These are phyloP conservation scores for Starmerella floricola DNA, from an alignment of 805 yeast species.

Conservation along the genomic window DNA sequence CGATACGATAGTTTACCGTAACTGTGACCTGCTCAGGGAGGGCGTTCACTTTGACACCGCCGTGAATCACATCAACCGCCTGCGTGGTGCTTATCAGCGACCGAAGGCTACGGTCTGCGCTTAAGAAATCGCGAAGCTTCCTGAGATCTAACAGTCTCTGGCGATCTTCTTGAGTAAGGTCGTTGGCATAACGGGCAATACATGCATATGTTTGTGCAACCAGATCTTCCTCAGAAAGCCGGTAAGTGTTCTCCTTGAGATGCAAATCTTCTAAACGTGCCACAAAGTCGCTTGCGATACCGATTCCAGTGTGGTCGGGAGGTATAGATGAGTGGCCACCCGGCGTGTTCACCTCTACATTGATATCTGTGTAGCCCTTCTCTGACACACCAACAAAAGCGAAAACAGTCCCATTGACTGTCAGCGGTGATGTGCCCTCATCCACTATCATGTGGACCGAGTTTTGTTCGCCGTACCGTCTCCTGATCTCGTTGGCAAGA, in stretches of 20 bases:
- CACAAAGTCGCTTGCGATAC: slow-evolving; percentile 51
- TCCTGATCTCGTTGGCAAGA: slow-evolving; percentile 38
- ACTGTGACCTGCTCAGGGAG: slow-evolving; percentile 52
- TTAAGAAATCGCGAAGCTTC: neutral
- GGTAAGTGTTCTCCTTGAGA: slow-evolving; percentile 38
- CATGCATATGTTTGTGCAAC: slow-evolving; percentile 39
- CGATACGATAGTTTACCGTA: slow-evolving; percentile 51
- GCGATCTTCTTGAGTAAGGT: slow-evolving; percentile 23
- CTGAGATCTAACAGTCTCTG: neutral
- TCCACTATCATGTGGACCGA: slow-evolving; percentile 56
- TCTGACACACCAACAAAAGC: slow-evolving; percentile 49
- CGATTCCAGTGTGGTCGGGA: slow-evolving; percentile 71
- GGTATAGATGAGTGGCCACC: slow-evolving; percentile 81
- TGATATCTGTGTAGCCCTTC: slow-evolving; percentile 45
- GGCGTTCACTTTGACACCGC: slow-evolving; percentile 68
- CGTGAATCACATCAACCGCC: slow-evolving; percentile 52
- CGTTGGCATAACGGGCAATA: slow-evolving; percentile 40
- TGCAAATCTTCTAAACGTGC: slow-evolving; percentile 38
- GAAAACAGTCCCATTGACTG: slow-evolving; percentile 37
- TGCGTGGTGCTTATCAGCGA: slow-evolving; percentile 39
- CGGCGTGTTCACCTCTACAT: slow-evolving; percentile 41
- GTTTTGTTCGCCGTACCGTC: slow-evolving; percentile 44
- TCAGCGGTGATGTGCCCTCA: slow-evolving; percentile 45
- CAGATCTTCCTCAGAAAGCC: slow-evolving; percentile 36
- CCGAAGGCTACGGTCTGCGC: neutral